Percentiles rank a stretch among this genome's conserved stretches.
Conservation (phyloP, 1,139 yeast species). For the Taiozyma sp. region DNA sequence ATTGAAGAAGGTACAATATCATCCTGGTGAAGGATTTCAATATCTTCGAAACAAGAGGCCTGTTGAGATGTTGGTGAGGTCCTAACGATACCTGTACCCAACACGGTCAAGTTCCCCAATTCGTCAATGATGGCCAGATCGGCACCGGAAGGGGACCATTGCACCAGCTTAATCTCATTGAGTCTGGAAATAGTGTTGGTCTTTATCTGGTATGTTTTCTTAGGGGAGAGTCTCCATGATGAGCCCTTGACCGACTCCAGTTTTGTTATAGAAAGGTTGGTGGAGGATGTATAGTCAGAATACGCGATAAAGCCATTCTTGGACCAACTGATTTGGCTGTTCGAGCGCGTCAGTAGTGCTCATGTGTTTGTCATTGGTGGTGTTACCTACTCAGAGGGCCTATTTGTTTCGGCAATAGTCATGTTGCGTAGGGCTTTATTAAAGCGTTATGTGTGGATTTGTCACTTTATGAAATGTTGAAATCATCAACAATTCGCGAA, state of each 20-base stretch:
- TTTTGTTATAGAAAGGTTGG: slow-evolving; percentile 45
- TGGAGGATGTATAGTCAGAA: slow-evolving; percentile 21
- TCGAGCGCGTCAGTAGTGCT: neutral
- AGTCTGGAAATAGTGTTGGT: slow-evolving; percentile 17
- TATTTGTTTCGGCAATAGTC: neutral
- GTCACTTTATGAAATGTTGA: neutral
- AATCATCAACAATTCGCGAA: neutral
- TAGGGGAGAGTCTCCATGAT: slow-evolving; percentile 58
- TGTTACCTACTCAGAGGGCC: neutral
- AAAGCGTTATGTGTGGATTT: neutral
- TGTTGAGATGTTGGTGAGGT: slow-evolving; percentile 13
- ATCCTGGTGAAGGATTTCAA: slow-evolving; percentile 30
- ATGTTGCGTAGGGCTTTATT: neutral
- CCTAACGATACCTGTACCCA: slow-evolving; percentile 19
- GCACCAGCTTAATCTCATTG: slow-evolving; percentile 27
- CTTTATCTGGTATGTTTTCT: slow-evolving; percentile 37
- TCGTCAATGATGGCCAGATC: slow-evolving; percentile 37
- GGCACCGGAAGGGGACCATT: slow-evolving; percentile 36
- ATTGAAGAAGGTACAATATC: slow-evolving; percentile 20
- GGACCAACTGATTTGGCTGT: slow-evolving; percentile 58
- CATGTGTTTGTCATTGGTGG: neutral
- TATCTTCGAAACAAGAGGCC: slow-evolving; percentile 23
- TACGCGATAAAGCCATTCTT: slow-evolving; percentile 70
- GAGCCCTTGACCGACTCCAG: slow-evolving; percentile 60
- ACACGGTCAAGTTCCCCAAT: slow-evolving; percentile 33